Evolutionary conservation across 371 early-diverging fungal genomes (phyloP).

Genomic region (Mucor plumbeus): DNA sequence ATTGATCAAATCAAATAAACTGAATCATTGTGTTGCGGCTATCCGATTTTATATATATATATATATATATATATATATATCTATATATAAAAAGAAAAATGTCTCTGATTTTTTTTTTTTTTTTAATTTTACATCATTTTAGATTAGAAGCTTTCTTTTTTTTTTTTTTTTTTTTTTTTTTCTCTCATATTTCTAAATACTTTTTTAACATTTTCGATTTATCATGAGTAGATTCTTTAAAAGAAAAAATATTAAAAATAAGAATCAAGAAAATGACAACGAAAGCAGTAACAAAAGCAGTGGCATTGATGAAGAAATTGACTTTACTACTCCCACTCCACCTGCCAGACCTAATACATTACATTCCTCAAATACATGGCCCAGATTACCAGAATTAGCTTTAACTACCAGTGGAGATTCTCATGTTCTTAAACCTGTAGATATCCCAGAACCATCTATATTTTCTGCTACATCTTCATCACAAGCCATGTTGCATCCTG

Average conservation of each 20-base stretch:
- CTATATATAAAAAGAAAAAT: background rate
- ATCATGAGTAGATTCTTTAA: slow-evolving; percentile 12
- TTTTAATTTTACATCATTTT: background rate
- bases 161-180: background rate
- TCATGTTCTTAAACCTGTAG: slow-evolving; percentile 1
- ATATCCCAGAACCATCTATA: background rate
- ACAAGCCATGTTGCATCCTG: background rate
- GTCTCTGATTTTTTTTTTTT: slow-evolving; percentile 8
- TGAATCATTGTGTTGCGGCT: slow-evolving; percentile 4
- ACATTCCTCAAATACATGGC: slow-evolving; percentile 17
- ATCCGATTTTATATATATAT: background rate
- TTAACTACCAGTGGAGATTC: slow-evolving; percentile 15
- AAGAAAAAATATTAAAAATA: background rate
- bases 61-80: too few species aligned
- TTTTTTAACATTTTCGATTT: background rate
- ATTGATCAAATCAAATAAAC: background rate
- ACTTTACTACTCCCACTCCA: background rate
- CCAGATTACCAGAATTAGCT: slow-evolving; percentile 16
- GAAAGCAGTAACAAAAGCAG: slow-evolving; percentile 4
- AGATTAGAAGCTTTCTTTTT: background rate
- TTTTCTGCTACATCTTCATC: background rate
- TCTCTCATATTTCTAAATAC: background rate
- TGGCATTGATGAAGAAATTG: slow-evolving; percentile 6
- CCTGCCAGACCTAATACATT: background rate
- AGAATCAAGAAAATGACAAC: background rate